Percentiles rank a stretch among this genome's conserved stretches.
Evolutionary conservation across 352 stramenopile species (phyloP).

Genomic region (Phytopythium delawarense): DNA sequence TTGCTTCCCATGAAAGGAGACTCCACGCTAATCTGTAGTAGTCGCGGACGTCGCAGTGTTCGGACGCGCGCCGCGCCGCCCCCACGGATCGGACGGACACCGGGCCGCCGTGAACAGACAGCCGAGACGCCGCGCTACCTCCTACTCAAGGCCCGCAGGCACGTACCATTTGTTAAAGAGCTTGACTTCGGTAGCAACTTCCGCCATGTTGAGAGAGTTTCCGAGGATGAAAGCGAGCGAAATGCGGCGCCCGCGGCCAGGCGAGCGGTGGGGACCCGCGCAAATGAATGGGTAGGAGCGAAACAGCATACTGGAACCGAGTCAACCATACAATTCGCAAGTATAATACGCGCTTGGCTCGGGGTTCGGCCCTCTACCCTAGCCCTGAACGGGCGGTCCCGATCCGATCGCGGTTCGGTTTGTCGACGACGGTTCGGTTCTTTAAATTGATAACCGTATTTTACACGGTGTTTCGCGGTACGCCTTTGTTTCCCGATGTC

Average conservation of each 20-base stretch:
- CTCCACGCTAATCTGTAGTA: too few relatives aligned
- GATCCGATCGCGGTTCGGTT: not conserved
- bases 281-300: constrained; percentile 86
- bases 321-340: constrained; percentile 54
- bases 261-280: constrained; percentile 7
- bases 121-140: not conserved
- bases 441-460: constrained; percentile 5
- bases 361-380: not conserved
- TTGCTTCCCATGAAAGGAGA: too few relatives aligned
- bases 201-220: constrained; percentile 90
- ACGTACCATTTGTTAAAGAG: constrained; percentile 94
- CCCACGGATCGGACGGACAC: too few relatives aligned
- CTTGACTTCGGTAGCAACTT: constrained; percentile 93
- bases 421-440: not conserved
- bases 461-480: not conserved
- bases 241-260: constrained; percentile 8
- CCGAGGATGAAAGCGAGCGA: constrained; percentile 70
- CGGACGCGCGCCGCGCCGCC: too few relatives aligned
- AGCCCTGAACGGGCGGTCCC: not conserved
- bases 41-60: too few relatives aligned
- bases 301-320: constrained; percentile 49
- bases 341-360: constrained; percentile 10
- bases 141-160: not conserved
- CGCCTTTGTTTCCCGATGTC: not conserved
- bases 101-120: not conserved